Conservation (phyloP, 345 rosid species). For the Lumnitzera littorea region DNA sequence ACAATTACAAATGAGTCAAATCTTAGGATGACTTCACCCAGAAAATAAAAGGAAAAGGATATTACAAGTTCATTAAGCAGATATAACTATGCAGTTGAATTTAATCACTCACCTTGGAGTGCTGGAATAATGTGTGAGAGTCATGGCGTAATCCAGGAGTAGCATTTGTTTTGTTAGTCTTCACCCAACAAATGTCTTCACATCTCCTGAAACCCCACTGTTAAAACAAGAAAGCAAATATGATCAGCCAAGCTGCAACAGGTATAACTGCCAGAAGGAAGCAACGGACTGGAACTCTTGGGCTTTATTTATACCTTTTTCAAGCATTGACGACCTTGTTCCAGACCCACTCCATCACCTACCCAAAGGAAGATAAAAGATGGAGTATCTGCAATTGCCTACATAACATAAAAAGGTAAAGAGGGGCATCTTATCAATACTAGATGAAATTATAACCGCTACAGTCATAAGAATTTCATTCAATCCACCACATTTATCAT, state of each 20-base stretch:
- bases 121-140: slow-evolving; percentile 92
- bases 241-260: background rate
- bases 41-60: slow-evolving; percentile 7
- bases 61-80: background rate
- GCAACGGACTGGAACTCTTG: background rate
- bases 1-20: slow-evolving; percentile 6
- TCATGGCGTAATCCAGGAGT: slow-evolving; percentile 92
- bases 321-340: slow-evolving; percentile 96
- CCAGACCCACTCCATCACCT: slow-evolving; percentile 96
- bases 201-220: slow-evolving; percentile 99
- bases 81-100: slow-evolving; percentile 7
- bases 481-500: too few species aligned
- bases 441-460: background rate
- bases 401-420: slow-evolving; percentile 9
- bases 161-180: slow-evolving; percentile 91
- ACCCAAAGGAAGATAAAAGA: slow-evolving; percentile 99
- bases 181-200: slow-evolving; percentile 99
- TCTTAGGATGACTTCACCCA: background rate
- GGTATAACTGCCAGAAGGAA: background rate
- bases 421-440: background rate
- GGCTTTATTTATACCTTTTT: slow-evolving; percentile 53
- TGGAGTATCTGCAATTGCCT: slow-evolving; percentile 98
- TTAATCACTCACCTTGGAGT: slow-evolving; percentile 70
- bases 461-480: too few species aligned
- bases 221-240: background rate